Conservation (phyloP, 2,329 filamentous ascomycete genomes). For the Trichothecium sympodiale region DNA sequence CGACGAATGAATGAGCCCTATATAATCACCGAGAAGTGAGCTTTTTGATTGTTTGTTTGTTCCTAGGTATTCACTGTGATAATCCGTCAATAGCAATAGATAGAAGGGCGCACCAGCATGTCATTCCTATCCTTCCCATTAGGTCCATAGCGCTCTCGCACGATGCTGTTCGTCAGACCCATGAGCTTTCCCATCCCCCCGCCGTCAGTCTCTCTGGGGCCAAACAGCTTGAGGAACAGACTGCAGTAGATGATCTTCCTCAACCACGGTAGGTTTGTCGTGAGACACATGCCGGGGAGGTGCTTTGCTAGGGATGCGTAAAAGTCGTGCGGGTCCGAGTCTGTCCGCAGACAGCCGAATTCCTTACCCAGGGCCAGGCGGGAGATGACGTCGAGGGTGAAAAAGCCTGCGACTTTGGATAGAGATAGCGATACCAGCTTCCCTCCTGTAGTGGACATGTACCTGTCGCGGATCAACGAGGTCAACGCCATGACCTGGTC, state of each 20-base stretch:
- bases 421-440: too few relatives aligned
- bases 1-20: slow-evolving; percentile 29
- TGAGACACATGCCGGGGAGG: slow-evolving; percentile 31
- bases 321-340: slow-evolving; percentile 25
- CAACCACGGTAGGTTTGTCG: slow-evolving; percentile 29
- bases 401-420: slow-evolving; percentile 18
- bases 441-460: slow-evolving; percentile 21
- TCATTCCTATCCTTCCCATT: slow-evolving; percentile 16
- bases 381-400: slow-evolving; percentile 45
- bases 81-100: too few relatives aligned
- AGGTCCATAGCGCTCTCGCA: slow-evolving; percentile 15
- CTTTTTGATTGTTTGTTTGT: too few relatives aligned
- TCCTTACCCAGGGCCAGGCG: slow-evolving; percentile 38
- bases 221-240: slow-evolving; percentile 22
- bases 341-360: slow-evolving; percentile 36
- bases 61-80: too few relatives aligned
- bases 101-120: not conserved
- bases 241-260: slow-evolving; percentile 29
- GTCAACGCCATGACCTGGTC: too few relatives aligned
- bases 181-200: slow-evolving; percentile 24
- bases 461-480: slow-evolving; percentile 16
- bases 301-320: slow-evolving; percentile 35
- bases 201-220: slow-evolving; percentile 28
- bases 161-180: slow-evolving; percentile 15
- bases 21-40: too few relatives aligned